Evolutionary conservation across 2,329 filamentous ascomycete genomes (phyloP), one percentile per base, ranked within the genome.

Genomic region (Fusarium luffae): DNA sequence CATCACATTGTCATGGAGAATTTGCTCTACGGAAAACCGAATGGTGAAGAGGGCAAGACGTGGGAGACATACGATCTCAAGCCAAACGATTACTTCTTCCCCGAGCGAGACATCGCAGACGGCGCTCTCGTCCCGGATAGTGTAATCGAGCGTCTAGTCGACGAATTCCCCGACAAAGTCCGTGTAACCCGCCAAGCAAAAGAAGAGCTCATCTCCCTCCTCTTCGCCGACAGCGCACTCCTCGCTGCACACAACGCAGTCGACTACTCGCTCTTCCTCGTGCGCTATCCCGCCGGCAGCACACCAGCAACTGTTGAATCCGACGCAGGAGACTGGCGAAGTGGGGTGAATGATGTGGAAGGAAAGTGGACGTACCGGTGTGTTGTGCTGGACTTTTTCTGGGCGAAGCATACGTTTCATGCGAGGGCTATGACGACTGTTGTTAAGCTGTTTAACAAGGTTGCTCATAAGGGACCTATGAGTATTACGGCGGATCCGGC

Each of bases 1-100:
- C 90, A 93, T 69, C 91, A 93, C 74, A 91, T 93, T 63, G 84
- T 93, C 73, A 93, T 93, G 92, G 91, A 93, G 77, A 93, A 93
- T 74, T 82, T 92, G 4, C 81, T 93, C 25, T 88, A 86, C 66
- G 91, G 90, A 3, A 85, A 88, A 82, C 16, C 78, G 81, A 14
- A 81, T 82, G 57, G 74, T 75, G 12, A 76, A 78, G 47, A 75
- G 80, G 58, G 59, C 6, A 48, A 69, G 19, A 51, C 83, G 19
- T 93, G 91, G 91, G 88, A 93, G 75, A 89, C 87, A 2, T 93
- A 90, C 78, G 92, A 93, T 64, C 84, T 93, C 50, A 94, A 94
- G 74, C 92, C 92, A 0, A 87, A 85, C 23, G 86, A 88, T 60
- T 93, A 93, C 79, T 93, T 93, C 81, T 93, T 90, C 74, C 92